phyloP scores from a whole-genome alignment of 352 stramenopile species.

The Blastocystis sp. region DNA sequence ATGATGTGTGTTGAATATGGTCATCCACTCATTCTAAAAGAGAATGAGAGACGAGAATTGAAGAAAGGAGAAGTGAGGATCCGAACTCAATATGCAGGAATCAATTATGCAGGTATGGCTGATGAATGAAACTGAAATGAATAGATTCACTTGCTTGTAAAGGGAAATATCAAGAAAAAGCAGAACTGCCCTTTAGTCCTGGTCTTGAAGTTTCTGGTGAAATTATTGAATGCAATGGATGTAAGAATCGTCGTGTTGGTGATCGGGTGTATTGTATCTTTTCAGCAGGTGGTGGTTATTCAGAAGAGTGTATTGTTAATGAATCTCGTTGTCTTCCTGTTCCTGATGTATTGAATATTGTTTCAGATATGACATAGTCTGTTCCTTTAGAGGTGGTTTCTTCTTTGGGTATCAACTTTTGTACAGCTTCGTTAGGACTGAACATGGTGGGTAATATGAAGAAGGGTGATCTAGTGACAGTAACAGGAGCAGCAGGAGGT shows the following conservation, averaged over 20 bases:
- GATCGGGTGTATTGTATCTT: constrained; percentile 35
- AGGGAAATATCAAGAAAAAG: constrained; percentile 14
- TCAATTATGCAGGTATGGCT: constrained; percentile 17
- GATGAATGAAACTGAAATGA: neutral
- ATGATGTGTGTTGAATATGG: neutral
- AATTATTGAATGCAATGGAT: neutral
- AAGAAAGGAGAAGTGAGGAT: constrained; percentile 21
- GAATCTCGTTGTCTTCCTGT: neutral
- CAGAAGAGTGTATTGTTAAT: constrained; percentile 19
- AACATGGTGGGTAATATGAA: neutral
- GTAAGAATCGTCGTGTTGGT: neutral
- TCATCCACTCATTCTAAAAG: neutral
- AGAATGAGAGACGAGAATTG: neutral
- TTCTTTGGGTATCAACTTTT: constrained; percentile 17
- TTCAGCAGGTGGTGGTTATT: neutral
- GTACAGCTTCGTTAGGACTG: neutral
- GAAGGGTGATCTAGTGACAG: neutral
- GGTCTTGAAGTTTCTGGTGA: constrained; percentile 2
- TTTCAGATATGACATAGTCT: neutral
- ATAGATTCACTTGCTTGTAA: constrained; percentile 2
- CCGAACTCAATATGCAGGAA: constrained; percentile 9
- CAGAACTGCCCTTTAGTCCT: neutral
- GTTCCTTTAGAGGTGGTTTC: neutral
- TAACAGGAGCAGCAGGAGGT: constrained; percentile 36
- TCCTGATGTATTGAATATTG: neutral